Conservation (phyloP, 352 stramenopile genomes). For the Blastocystis sp. region DNA sequence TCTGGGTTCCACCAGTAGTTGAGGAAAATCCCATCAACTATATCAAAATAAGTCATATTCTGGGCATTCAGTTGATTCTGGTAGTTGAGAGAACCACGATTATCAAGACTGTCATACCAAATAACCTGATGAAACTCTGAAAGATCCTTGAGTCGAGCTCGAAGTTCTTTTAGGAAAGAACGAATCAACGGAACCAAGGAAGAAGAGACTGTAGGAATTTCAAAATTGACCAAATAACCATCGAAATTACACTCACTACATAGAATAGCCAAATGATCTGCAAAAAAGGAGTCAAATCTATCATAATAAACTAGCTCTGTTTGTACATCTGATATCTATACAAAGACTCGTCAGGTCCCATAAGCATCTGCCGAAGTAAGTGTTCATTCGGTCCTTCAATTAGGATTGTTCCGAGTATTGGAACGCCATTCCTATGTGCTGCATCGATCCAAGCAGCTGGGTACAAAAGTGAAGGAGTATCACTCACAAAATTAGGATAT, state of each 20-base stretch:
- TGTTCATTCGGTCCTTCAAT: conserved; percentile 5
- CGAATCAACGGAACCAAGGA: background rate
- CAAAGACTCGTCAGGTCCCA: background rate
- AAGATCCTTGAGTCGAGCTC: background rate
- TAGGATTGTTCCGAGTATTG: conserved; percentile 17
- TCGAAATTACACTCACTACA: conserved; percentile 30
- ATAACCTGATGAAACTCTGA: background rate
- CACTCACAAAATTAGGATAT: conserved; percentile 19
- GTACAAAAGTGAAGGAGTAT: background rate
- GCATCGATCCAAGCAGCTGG: conserved; percentile 22
- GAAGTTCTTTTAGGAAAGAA: conserved; percentile 23
- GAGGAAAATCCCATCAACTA: conserved; percentile 24
- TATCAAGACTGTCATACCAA: conserved; percentile 47
- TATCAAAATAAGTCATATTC: background rate
- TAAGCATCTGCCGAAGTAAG: background rate
- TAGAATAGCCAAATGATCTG: background rate
- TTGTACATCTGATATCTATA: background rate
- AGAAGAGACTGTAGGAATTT: background rate
- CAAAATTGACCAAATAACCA: conserved; percentile 42
- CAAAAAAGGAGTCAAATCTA: conserved; percentile 55
- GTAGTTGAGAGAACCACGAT: conserved; percentile 20
- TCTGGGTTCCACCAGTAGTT: conserved; percentile 43
- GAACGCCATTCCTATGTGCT: conserved; percentile 1
- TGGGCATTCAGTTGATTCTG: conserved; percentile 37
- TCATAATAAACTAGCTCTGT: background rate